phyloP scores from a whole-genome alignment of 495 filamentous ascomycete genomes.

The Daldinia caldariorum region DNA sequence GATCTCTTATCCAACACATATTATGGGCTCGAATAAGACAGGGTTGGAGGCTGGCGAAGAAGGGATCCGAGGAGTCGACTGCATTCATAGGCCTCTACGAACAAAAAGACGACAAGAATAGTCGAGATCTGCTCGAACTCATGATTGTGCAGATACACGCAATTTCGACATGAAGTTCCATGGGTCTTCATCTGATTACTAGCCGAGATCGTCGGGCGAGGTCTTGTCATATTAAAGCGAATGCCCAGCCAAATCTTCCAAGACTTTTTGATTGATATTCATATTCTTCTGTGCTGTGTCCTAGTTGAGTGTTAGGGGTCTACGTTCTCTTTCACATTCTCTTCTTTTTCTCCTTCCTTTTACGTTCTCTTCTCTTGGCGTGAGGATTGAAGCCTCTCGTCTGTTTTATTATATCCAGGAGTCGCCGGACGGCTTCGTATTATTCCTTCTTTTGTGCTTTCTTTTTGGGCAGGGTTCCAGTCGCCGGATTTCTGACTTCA shows the following conservation, averaged over 20 bases:
- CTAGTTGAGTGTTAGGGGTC: conserved; percentile 35
- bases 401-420: conserved; percentile 39
- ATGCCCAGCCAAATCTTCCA: conserved; percentile 37
- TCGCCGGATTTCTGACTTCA: conserved; percentile 30
- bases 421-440: conserved; percentile 48
- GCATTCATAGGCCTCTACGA: neutral
- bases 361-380: conserved; percentile 43
- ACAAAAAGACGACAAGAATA: conserved; percentile 33
- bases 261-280: conserved; percentile 47
- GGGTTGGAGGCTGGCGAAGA: conserved; percentile 22
- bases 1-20: conserved; percentile 26
- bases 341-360: conserved; percentile 34
- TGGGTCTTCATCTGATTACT: conserved; percentile 38
- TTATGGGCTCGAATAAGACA: conserved; percentile 32
- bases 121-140: conserved; percentile 36
- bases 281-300: conserved; percentile 27
- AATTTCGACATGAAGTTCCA: conserved; percentile 23
- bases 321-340: conserved; percentile 33
- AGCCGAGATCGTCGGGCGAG: conserved; percentile 31
- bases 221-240: conserved; percentile 42
- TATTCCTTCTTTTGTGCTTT: conserved; percentile 31
- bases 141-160: conserved; percentile 10
- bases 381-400: conserved; percentile 46
- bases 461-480: conserved; percentile 14
- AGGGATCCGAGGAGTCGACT: conserved; percentile 31